phyloP scores from a whole-genome alignment of 192 early-diverging fungal species.

The Podila epigama region DNA sequence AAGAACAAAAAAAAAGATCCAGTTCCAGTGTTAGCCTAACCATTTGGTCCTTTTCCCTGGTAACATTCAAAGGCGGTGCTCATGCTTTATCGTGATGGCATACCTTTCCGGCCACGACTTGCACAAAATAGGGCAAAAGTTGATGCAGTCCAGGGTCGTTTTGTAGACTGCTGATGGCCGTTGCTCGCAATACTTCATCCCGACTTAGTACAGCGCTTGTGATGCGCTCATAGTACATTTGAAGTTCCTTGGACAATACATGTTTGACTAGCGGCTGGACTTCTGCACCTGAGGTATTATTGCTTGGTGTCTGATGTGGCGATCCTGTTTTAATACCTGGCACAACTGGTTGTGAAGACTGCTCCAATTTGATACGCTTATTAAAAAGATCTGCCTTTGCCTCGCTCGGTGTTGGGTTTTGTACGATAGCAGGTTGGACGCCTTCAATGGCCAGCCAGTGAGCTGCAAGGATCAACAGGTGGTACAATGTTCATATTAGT shows the following conservation, averaged over 20 bases:
- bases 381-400: conserved; percentile 61
- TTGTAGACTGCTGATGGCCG: conserved; percentile 84
- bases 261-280: conserved; percentile 85
- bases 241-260: conserved; percentile 90
- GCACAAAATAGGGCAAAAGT: conserved; percentile 94
- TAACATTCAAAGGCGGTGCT: not conserved
- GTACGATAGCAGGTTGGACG: conserved; percentile 96
- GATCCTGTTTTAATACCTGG: conserved; percentile 39
- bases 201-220: conserved; percentile 78
- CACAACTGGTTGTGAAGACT: conserved; percentile 29
- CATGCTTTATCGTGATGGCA: not conserved
- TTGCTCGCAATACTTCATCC: conserved; percentile 70
- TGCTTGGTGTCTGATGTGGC: not conserved
- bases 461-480: conserved; percentile 40
- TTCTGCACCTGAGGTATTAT: conserved; percentile 45
- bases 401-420: conserved; percentile 87
- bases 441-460: conserved; percentile 99
- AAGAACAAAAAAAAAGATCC: not conserved
- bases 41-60: not conserved
- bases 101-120: conserved; percentile 88
- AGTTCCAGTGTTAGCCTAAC: not conserved
- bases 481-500: too few species aligned
- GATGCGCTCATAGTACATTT: conserved; percentile 94
- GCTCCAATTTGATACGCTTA: conserved; percentile 54
- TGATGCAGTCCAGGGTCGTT: conserved; percentile 95